A percentile compares a stretch with the other conserved stretches of the same genome.
Conservation (phyloP, 1,139 yeast genomes). For the Taphrina pruni region DNA sequence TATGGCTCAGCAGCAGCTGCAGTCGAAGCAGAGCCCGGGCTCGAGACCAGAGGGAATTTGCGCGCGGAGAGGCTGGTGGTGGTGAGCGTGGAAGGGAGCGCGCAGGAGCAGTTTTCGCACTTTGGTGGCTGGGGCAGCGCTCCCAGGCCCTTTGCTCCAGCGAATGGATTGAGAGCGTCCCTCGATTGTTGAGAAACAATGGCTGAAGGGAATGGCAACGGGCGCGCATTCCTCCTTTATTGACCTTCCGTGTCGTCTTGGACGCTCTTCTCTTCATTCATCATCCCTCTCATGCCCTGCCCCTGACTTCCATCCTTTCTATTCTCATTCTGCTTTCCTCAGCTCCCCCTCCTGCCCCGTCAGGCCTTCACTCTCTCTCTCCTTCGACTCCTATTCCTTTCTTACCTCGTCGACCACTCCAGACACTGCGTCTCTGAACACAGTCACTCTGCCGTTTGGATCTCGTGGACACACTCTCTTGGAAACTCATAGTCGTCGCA, state of each 20-base stretch:
- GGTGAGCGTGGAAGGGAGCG: neutral
- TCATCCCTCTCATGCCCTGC: conserved; percentile 14
- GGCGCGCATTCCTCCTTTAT: conserved; percentile 27
- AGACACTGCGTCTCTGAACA: neutral
- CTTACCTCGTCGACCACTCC: conserved; percentile 8
- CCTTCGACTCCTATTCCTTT: neutral
- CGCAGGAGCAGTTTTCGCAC: neutral
- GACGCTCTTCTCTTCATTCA: neutral
- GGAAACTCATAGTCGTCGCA: neutral
- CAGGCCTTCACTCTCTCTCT: conserved; percentile 8
- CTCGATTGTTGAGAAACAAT: conserved; percentile 10
- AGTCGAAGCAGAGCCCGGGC: neutral
- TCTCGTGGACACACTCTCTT: conserved; percentile 1
- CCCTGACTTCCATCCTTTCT: conserved; percentile 11
- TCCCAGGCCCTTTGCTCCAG: conserved; percentile 10
- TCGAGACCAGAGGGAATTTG: too few species aligned
- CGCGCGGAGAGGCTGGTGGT: neutral
- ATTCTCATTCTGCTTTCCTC: neutral
- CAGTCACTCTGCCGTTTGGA: neutral
- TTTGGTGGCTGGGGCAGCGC: conserved; percentile 7
- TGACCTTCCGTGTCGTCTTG: conserved; percentile 7
- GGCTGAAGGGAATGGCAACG: conserved; percentile 7
- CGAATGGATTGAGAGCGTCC: conserved; percentile 5
- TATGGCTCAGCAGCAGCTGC: neutral
- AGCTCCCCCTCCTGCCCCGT: neutral